A percentile compares a stretch with the other conserved stretches of the same genome.
Conservation (phyloP, 768 basidiomycete species). For the Epithele typhae region DNA sequence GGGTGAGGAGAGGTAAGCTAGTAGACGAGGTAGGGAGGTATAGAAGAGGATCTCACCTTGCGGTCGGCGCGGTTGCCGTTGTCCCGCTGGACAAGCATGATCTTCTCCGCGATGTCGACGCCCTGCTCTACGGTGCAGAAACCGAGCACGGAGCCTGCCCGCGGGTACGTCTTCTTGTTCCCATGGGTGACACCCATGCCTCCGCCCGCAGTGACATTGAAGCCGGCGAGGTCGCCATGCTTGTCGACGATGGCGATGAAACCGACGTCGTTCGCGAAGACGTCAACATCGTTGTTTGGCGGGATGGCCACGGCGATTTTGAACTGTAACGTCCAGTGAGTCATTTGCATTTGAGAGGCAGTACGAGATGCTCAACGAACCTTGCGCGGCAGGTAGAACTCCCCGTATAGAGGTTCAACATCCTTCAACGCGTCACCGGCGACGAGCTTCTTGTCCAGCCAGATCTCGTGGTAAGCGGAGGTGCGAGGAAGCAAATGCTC, state of each 20-base stretch:
- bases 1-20: constrained; percentile 20
- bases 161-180: constrained; percentile 98
- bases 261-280: constrained; percentile 94
- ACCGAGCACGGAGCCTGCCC: constrained; percentile 81
- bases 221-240: constrained; percentile 77
- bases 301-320: constrained; percentile 97
- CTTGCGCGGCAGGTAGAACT: constrained; percentile 95
- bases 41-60: constrained; percentile 30
- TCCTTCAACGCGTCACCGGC: constrained; percentile 93
- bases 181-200: constrained; percentile 99
- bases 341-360: background rate
- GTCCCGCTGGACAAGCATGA: constrained; percentile 93
- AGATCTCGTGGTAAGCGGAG: constrained; percentile 96
- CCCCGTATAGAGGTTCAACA: constrained; percentile 95
- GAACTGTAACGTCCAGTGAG: constrained; percentile 51
- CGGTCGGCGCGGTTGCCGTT: constrained; percentile 95
- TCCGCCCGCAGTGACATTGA: constrained; percentile 92
- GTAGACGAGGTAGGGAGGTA: background rate
- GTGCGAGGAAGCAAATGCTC: constrained; percentile 86
- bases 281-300: constrained; percentile 93
- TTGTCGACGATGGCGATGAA: constrained; percentile 90
- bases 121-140: constrained; percentile 91
- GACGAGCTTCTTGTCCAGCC: constrained; percentile 96
- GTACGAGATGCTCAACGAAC: constrained; percentile 40
- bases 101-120: constrained; percentile 80